Conservation (phyloP, 2,329 filamentous ascomycete species). For the Magnaporthales sp. region DNA sequence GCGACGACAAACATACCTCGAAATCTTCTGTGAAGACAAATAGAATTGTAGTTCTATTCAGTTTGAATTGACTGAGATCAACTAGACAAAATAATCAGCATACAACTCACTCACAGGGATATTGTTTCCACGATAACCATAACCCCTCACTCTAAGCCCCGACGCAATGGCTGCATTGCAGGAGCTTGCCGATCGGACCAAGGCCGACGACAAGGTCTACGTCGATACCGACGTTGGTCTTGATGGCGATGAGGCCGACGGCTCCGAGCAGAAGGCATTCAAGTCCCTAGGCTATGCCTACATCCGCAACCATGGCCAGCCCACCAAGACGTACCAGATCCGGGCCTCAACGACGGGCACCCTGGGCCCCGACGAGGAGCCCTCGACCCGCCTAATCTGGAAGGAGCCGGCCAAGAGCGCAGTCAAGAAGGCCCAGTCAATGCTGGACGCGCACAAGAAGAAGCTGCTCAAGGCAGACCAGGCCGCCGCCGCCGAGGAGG, state of each 20-base stretch:
- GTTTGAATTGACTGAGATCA: neutral
- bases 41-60: neutral
- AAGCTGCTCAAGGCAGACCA: slow-evolving; percentile 75
- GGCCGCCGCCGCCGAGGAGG: slow-evolving; percentile 60
- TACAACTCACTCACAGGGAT: neutral
- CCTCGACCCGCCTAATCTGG: slow-evolving; percentile 58
- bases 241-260: slow-evolving; percentile 59
- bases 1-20: neutral
- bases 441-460: slow-evolving; percentile 70
- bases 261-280: slow-evolving; percentile 67
- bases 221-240: slow-evolving; percentile 73
- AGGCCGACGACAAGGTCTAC: slow-evolving; percentile 48
- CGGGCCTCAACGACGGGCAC: slow-evolving; percentile 58
- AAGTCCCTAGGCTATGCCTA: slow-evolving; percentile 74
- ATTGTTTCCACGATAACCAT: slow-evolving; percentile 7
- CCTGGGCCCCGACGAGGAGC: slow-evolving; percentile 54
- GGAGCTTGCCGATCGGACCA: slow-evolving; percentile 42
- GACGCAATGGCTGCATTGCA: slow-evolving; percentile 31
- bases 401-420: slow-evolving; percentile 78
- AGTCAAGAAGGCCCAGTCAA: slow-evolving; percentile 73
- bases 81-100: neutral
- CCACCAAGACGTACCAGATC: slow-evolving; percentile 54
- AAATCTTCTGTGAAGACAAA: neutral
- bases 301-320: slow-evolving; percentile 55
- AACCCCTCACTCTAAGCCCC: neutral